phyloP scores from a whole-genome alignment of 2,329 filamentous ascomycete species.

The Talaromyces sp. region DNA sequence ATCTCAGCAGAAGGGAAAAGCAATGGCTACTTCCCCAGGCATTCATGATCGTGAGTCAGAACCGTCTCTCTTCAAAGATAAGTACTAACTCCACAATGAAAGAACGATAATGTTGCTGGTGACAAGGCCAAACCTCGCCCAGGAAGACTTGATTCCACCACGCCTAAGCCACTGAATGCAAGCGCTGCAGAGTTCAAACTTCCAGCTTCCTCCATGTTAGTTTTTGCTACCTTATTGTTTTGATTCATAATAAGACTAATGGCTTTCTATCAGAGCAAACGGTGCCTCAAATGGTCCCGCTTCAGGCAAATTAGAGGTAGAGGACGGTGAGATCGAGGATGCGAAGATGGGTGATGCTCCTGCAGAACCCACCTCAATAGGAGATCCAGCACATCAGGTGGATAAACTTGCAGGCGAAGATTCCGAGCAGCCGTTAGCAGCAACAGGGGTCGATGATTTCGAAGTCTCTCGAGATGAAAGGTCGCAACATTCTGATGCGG shows the following conservation, averaged over 20 bases:
- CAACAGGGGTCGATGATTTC: background rate
- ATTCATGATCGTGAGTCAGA: slow-evolving; percentile 35
- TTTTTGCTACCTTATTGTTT: slow-evolving; percentile 4
- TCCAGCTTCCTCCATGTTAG: slow-evolving; percentile 29
- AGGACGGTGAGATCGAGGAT: slow-evolving; percentile 45
- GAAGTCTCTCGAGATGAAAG: background rate
- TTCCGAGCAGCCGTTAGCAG: background rate
- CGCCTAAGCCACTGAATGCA: slow-evolving; percentile 36
- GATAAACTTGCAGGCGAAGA: background rate
- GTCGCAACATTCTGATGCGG: background rate
- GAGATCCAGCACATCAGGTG: background rate
- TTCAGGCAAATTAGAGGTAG: slow-evolving; percentile 33
- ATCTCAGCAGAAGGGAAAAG: slow-evolving; percentile 45
- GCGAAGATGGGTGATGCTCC: slow-evolving; percentile 37
- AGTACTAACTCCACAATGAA: slow-evolving; percentile 6
- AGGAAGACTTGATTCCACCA: slow-evolving; percentile 24
- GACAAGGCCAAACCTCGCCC: slow-evolving; percentile 26
- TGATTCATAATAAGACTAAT: background rate
- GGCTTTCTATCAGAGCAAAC: slow-evolving; percentile 21
- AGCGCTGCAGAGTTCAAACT: slow-evolving; percentile 40
- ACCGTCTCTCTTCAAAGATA: background rate
- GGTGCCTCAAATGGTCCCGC: slow-evolving; percentile 20
- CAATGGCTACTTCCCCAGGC: slow-evolving; percentile 46
- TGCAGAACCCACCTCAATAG: background rate
- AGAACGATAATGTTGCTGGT: slow-evolving; percentile 21